Percentiles rank a stretch among this genome's conserved stretches.
These are phyloP conservation scores for Phytopythium vexans DNA, from an alignment of 352 stramenopile species.

Conservation along the genomic window DNA sequence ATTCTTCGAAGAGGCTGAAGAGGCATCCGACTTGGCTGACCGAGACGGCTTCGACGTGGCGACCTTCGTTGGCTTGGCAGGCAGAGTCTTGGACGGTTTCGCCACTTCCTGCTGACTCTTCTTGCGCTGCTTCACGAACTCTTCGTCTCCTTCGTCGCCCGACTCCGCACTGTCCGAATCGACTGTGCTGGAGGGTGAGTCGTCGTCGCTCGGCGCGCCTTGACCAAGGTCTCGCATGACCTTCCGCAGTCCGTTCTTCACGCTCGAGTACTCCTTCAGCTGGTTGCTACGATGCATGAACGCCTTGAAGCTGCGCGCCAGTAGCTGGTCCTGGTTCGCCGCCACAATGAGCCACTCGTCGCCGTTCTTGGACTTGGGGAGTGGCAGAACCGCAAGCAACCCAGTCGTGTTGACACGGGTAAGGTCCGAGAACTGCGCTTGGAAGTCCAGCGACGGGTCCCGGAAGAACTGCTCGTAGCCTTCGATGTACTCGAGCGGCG, in stretches of 20 bases:
- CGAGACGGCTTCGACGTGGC: slow-evolving; percentile 12
- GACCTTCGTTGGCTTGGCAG: slow-evolving; percentile 13
- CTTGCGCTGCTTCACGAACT: slow-evolving; percentile 5
- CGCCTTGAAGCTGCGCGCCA: slow-evolving; percentile 59
- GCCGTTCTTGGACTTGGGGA: slow-evolving; percentile 37
- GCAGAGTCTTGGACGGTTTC: slow-evolving; percentile 9
- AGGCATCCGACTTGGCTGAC: slow-evolving; percentile 3
- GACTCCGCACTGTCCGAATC: slow-evolving; percentile 10
- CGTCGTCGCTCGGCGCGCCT: slow-evolving; percentile 7
- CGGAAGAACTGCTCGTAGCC: slow-evolving; percentile 84
- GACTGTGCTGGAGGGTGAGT: slow-evolving; percentile 7
- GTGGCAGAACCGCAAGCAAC: slow-evolving; percentile 55
- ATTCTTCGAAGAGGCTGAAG: neutral
- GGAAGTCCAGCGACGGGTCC: slow-evolving; percentile 66
- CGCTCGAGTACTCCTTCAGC: slow-evolving; percentile 34
- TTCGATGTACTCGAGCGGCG: slow-evolving; percentile 68
- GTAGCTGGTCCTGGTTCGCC: slow-evolving; percentile 67
- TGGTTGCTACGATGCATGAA: slow-evolving; percentile 64
- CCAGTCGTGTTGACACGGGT: slow-evolving; percentile 73
- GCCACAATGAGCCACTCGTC: slow-evolving; percentile 79
- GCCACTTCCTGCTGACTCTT: neutral
- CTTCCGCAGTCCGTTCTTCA: slow-evolving; percentile 44
- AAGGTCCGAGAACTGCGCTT: slow-evolving; percentile 75
- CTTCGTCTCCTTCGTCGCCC: slow-evolving; percentile 9
- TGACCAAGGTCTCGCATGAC: slow-evolving; percentile 39